Conservation (phyloP, 2,329 filamentous ascomycete species). For the Thielaviopsis ethacetica region DNA sequence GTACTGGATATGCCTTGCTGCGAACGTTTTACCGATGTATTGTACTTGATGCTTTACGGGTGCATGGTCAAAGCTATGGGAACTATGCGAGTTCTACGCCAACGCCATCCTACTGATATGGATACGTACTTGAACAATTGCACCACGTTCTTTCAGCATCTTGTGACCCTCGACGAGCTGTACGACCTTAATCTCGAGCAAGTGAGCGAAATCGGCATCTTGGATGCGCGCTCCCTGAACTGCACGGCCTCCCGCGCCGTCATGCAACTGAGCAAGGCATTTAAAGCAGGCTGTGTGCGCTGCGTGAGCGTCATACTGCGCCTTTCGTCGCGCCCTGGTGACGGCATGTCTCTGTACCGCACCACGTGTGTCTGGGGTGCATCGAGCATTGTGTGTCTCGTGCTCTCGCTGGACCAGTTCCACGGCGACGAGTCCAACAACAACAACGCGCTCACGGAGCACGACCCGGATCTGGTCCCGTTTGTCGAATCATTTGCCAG, state of each 20-base stretch:
- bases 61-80: not conserved
- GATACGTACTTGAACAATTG: no score
- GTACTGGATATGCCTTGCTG: not conserved
- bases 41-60: not conserved
- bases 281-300: not conserved
- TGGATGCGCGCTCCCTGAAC: not conserved
- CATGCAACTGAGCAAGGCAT: not conserved
- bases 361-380: conserved; percentile 1
- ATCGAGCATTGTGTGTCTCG: not conserved
- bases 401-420: not conserved
- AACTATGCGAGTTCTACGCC: not conserved
- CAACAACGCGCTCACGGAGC: not conserved
- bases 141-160: not conserved
- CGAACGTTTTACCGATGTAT: not conserved
- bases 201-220: not conserved
- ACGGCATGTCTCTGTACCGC: not conserved
- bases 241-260: not conserved
- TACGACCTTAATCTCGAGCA: not conserved
- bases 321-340: not conserved
- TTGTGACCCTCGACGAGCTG: not conserved
- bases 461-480: conserved; percentile 6
- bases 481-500: conserved; percentile 14
- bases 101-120: not conserved
- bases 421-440: not conserved
- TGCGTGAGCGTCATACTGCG: not conserved